Percentiles rank a stretch among this genome's conserved stretches.
Conservation (phyloP, 306 rosid species). For the Styphnolobium japonicum region DNA sequence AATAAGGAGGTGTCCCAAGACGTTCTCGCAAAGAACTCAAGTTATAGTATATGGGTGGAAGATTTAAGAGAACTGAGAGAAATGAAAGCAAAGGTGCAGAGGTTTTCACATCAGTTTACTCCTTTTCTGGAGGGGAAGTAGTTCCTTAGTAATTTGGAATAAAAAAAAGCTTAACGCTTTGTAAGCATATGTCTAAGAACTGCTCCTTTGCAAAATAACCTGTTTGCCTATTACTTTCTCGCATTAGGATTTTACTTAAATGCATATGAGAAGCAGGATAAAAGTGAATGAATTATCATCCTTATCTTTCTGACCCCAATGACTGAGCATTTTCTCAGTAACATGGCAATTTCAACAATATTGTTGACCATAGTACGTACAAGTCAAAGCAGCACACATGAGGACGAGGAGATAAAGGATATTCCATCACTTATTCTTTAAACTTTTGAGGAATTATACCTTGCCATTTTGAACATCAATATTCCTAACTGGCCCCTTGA, state of each 20-base stretch:
- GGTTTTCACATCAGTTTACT: conserved; percentile 11
- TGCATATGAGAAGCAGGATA: background rate
- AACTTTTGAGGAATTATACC: conserved; percentile 28
- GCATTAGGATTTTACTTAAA: background rate
- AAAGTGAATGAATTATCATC: background rate
- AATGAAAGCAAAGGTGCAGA: conserved; percentile 38
- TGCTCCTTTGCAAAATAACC: background rate
- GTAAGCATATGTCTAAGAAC: background rate
- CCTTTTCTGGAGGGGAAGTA: conserved; percentile 30
- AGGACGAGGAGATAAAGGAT: background rate
- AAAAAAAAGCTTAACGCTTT: background rate
- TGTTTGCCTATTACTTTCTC: background rate
- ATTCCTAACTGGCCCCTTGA: conserved; percentile 82
- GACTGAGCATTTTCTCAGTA: background rate
- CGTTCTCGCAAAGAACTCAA: conserved; percentile 65
- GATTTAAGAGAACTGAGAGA: conserved; percentile 44
- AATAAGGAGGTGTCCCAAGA: conserved; percentile 62
- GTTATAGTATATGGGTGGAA: conserved; percentile 55
- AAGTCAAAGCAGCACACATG: conserved; percentile 9
- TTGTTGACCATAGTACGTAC: background rate
- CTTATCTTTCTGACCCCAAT: background rate
- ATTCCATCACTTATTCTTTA: conserved; percentile 8
- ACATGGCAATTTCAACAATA: background rate
- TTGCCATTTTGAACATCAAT: conserved; percentile 56
- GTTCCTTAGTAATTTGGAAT: conserved; percentile 22